A percentile compares a stretch with the other conserved stretches of the same genome.
These are phyloP conservation scores for Sordariomycetes sp. DNA, from an alignment of 2,329 filamentous ascomycete species.

Conservation along the genomic window DNA sequence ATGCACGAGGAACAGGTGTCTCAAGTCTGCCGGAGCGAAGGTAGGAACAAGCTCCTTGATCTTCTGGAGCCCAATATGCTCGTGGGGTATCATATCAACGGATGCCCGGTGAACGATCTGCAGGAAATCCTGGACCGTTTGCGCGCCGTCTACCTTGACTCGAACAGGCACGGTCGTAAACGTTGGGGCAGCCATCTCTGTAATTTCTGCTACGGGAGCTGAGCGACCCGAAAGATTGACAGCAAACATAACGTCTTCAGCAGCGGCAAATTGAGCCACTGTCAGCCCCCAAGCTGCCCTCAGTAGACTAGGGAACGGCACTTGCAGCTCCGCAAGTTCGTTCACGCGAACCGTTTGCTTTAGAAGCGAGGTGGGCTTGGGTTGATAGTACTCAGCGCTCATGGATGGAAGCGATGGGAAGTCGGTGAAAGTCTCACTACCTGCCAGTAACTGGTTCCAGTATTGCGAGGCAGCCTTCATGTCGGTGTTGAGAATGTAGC, in stretches of 20 bases:
- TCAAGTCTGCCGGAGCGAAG: conserved; percentile 1
- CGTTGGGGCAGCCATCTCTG: conserved; percentile 7
- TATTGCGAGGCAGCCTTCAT: conserved; percentile 1
- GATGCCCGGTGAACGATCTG: conserved; percentile 2
- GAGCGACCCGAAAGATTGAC: conserved; percentile 13
- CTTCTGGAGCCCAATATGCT: conserved; percentile 8
- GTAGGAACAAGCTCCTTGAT: conserved; percentile 8
- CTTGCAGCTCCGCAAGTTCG: neutral
- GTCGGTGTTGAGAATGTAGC: conserved; percentile 4
- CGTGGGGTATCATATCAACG: conserved; percentile 3
- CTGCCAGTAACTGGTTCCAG: conserved; percentile 6
- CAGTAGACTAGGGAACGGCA: conserved; percentile 8
- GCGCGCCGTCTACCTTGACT: conserved; percentile 2
- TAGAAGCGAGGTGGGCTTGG: conserved; percentile 1
- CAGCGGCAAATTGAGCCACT: conserved; percentile 8
- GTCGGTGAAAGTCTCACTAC: neutral
- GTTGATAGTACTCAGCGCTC: conserved; percentile 1
- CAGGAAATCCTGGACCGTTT: conserved; percentile 5
- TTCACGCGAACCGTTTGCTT: conserved; percentile 1
- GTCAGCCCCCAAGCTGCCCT: conserved; percentile 19
- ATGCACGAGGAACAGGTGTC: conserved; percentile 5
- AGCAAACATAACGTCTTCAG: conserved; percentile 14
- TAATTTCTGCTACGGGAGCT: conserved; percentile 1
- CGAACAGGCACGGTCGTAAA: conserved; percentile 9
- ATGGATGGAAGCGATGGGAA: conserved; percentile 1